These are phyloP conservation scores for Halenospora varia DNA, from an alignment of 495 filamentous ascomycete species.

Conservation along the genomic window DNA sequence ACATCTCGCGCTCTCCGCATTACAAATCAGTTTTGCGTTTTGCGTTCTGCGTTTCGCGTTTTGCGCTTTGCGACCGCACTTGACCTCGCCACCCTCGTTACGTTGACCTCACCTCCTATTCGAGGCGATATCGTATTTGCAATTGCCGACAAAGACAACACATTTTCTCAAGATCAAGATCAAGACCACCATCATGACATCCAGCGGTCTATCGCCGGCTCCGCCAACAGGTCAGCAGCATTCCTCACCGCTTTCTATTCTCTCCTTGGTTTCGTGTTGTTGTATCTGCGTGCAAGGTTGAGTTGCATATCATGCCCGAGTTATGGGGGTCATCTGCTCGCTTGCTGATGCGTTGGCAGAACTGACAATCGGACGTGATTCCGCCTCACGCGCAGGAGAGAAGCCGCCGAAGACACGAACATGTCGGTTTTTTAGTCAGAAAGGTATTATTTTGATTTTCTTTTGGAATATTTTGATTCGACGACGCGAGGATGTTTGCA, in stretches of 20 bases:
- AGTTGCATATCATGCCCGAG: background rate
- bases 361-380: constrained; percentile 1
- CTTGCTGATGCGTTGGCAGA: constrained; percentile 19
- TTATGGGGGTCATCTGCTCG: constrained; percentile 1
- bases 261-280: background rate
- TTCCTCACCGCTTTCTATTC: background rate
- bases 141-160: too few relatives aligned
- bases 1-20: too few relatives aligned
- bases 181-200: background rate
- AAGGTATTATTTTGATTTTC: constrained; percentile 15
- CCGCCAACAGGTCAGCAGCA: constrained; percentile 4
- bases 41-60: too few relatives aligned
- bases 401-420: constrained; percentile 8
- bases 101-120: background rate
- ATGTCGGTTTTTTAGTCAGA: constrained; percentile 24
- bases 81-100: background rate
- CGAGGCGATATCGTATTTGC: background rate
- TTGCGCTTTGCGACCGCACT: too few relatives aligned
- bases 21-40: too few relatives aligned
- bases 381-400: constrained; percentile 10
- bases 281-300: background rate
- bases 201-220: background rate
- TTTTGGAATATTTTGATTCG: constrained; percentile 24
- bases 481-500: background rate
- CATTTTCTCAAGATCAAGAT: background rate